These are phyloP conservation scores for Onygena corvina DNA, from an alignment of 2,329 filamentous ascomycete genomes.

Conservation along the genomic window DNA sequence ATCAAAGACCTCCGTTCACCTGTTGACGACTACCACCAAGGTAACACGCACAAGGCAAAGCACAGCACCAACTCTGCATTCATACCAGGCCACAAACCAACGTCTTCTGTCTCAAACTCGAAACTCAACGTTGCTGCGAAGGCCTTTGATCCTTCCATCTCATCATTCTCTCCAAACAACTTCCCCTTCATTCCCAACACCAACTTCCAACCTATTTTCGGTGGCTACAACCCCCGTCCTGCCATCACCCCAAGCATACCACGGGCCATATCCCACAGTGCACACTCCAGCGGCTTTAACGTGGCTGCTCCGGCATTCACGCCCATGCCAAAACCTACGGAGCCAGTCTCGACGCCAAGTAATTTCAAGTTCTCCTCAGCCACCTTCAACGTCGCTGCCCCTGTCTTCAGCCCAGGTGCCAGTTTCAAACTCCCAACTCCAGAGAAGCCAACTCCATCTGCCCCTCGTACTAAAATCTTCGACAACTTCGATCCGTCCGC, in stretches of 20 bases:
- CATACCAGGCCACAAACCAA: conserved; percentile 50
- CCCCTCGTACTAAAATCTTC: conserved; percentile 45
- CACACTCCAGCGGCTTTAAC: conserved; percentile 47
- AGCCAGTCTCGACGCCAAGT: conserved; percentile 16
- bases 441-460: conserved; percentile 1
- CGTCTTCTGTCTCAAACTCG: conserved; percentile 55
- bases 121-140: conserved; percentile 81
- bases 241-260: conserved; percentile 22
- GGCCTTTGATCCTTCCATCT: conserved; percentile 57
- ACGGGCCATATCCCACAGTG: conserved; percentile 24
- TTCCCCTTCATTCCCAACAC: conserved; percentile 32
- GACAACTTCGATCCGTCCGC: conserved; percentile 54
- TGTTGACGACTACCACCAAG: conserved; percentile 7
- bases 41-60: neutral
- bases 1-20: conserved; percentile 43
- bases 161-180: conserved; percentile 35
- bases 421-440: conserved; percentile 21
- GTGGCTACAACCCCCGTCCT: conserved; percentile 20
- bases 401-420: conserved; percentile 55
- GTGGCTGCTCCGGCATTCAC: conserved; percentile 59
- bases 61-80: conserved; percentile 21
- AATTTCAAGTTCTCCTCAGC: conserved; percentile 55
- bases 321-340: conserved; percentile 31
- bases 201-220: conserved; percentile 32
- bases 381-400: conserved; percentile 64